phyloP scores from a whole-genome alignment of 2,329 filamentous ascomycete genomes.

The Calonectria pseudoreteaudii region DNA sequence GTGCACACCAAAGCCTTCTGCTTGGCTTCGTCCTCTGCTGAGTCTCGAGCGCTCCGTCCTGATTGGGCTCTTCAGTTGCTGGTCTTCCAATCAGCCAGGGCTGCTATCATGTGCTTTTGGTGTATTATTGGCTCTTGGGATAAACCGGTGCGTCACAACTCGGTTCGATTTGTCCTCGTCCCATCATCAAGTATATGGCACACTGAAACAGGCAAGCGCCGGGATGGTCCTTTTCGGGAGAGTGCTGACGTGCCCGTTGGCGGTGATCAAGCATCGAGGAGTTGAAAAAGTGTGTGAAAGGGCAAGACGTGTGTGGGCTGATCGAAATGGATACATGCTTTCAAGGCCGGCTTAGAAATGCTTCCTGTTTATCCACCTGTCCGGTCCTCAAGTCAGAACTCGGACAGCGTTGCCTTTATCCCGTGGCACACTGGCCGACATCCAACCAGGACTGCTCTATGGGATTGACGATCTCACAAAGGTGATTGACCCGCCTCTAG shows the following conservation, averaged over 20 bases:
- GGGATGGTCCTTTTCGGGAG: not conserved
- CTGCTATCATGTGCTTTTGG: slow-evolving; percentile 16
- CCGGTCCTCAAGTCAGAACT: not conserved
- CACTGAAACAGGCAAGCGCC: slow-evolving; percentile 15
- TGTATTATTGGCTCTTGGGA: slow-evolving; percentile 26
- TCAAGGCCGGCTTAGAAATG: not conserved
- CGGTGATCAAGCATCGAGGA: not conserved
- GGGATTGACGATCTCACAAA: slow-evolving; percentile 29
- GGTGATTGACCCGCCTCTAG: slow-evolving; percentile 1
- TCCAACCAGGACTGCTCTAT: not conserved
- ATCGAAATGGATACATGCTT: not conserved
- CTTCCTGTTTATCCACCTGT: not conserved
- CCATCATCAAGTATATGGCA: slow-evolving; percentile 19
- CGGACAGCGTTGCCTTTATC: not conserved
- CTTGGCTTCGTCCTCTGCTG: not conserved
- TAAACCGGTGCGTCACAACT: slow-evolving; percentile 31
- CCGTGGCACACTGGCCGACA: not conserved
- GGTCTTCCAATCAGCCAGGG: slow-evolving; percentile 19
- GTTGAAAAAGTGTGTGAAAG: not conserved
- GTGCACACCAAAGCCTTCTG: not conserved
- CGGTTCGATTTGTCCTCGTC: slow-evolving; percentile 20
- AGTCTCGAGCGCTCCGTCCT: slow-evolving; percentile 22
- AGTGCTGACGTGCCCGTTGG: not conserved
- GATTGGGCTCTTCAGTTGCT: slow-evolving; percentile 24
- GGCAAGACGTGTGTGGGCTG: not conserved